Conservation (phyloP, 306 rosid genomes). For the Morella rubra region DNA sequence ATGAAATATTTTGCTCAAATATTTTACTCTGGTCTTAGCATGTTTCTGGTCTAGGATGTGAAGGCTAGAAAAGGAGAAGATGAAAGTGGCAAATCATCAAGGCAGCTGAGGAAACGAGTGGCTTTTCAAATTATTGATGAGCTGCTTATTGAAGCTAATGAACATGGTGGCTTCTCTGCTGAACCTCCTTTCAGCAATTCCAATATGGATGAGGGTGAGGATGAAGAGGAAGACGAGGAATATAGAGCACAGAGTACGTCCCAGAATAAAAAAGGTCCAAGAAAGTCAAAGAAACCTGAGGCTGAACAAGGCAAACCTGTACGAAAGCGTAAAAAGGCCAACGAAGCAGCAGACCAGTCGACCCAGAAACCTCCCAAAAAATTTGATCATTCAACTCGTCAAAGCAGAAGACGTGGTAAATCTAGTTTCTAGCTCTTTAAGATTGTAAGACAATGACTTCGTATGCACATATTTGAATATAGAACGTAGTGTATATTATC, state of each 20-base stretch:
- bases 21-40: constrained; percentile 20
- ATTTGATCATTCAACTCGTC: constrained; percentile 74
- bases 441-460: not conserved
- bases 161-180: constrained; percentile 30
- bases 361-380: constrained; percentile 52
- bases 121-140: constrained; percentile 39
- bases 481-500: not conserved
- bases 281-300: constrained; percentile 46
- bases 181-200: constrained; percentile 43
- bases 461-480: not conserved
- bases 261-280: constrained; percentile 43
- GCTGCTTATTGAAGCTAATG: constrained; percentile 33
- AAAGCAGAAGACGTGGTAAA: constrained; percentile 67
- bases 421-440: constrained; percentile 4
- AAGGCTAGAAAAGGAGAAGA: constrained; percentile 25
- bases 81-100: constrained; percentile 34
- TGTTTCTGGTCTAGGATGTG: constrained; percentile 36
- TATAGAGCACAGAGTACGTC: constrained; percentile 30
- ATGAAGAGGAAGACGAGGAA: constrained; percentile 41
- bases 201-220: constrained; percentile 31
- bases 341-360: constrained; percentile 37
- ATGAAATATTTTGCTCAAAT: not conserved
- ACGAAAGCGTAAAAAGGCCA: constrained; percentile 44
- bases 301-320: constrained; percentile 54
- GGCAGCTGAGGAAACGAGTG: constrained; percentile 46